Evolutionary conservation across 2,329 filamentous ascomycete genomes (phyloP).

Genomic region (Lachnellula subtilissima): DNA sequence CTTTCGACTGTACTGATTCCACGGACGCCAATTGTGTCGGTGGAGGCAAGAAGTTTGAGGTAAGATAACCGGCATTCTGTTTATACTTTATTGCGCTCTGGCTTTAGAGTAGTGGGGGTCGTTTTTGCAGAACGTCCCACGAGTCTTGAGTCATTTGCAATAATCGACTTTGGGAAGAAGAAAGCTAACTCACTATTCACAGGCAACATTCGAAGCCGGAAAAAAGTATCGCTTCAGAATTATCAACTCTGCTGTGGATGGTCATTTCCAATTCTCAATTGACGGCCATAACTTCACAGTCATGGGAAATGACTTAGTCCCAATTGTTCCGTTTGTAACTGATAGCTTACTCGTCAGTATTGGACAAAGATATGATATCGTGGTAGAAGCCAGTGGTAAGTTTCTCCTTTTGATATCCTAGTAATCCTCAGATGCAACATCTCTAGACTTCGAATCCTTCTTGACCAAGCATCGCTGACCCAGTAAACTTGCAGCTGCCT

Average conservation of each 20-base stretch:
- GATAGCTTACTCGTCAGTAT: slow-evolving; percentile 51
- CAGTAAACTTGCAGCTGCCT: slow-evolving; percentile 17
- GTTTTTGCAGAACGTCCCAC: too few species aligned
- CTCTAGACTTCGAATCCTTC: not conserved
- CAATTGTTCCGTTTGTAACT: slow-evolving; percentile 50
- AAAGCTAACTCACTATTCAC: too few species aligned
- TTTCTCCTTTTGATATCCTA: too few species aligned
- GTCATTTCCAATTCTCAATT: slow-evolving; percentile 45
- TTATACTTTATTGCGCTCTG: too few species aligned
- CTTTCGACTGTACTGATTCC: slow-evolving; percentile 19
- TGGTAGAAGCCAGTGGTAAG: slow-evolving; percentile 46
- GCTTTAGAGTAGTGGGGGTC: too few species aligned
- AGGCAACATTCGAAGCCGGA: slow-evolving; percentile 29
- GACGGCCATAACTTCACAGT: slow-evolving; percentile 54
- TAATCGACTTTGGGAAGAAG: too few species aligned
- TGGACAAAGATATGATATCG: slow-evolving; percentile 42
- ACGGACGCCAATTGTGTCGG: slow-evolving; percentile 24
- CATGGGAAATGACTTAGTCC: slow-evolving; percentile 54
- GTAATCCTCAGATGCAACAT: too few species aligned
- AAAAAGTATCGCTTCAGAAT: slow-evolving; percentile 40
- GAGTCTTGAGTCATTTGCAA: too few species aligned
- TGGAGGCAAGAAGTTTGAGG: slow-evolving; percentile 28
- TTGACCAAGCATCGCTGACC: not conserved
- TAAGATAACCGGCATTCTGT: too few species aligned
- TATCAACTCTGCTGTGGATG: slow-evolving; percentile 42